Evolutionary conservation across 2,329 filamentous ascomycete species (phyloP).

Genomic region (Dothidotthia symphoricarpi): DNA sequence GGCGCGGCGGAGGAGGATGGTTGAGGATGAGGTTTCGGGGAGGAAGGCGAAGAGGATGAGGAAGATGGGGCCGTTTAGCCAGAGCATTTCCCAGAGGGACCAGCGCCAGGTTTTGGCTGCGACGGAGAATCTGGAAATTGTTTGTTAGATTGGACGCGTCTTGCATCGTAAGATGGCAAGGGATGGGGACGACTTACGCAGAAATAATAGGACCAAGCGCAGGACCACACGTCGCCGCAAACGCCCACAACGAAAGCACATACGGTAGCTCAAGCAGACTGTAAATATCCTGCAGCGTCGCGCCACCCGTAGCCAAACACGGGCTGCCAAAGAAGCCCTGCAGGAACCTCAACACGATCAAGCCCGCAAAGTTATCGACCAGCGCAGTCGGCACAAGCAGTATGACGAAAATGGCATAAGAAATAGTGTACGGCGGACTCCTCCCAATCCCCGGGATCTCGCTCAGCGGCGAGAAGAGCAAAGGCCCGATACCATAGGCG

Average conservation of each 20-base stretch:
- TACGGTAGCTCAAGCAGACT: constrained; percentile 47
- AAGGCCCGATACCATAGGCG: constrained; percentile 60
- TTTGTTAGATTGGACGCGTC: too few relatives aligned
- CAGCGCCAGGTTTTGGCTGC: constrained; percentile 74
- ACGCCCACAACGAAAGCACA: constrained; percentile 45
- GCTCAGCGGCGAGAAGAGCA: constrained; percentile 64
- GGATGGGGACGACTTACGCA: too few relatives aligned
- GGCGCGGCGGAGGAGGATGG: constrained; percentile 70
- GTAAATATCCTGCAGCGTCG: constrained; percentile 42
- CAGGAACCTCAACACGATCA: constrained; percentile 55
- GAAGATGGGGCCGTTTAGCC: constrained; percentile 70
- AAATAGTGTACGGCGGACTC: constrained; percentile 66
- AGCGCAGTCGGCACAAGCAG: constrained; percentile 64
- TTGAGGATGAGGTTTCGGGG: constrained; percentile 82
- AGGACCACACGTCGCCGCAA: constrained; percentile 59
- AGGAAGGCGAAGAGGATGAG: constrained; percentile 78
- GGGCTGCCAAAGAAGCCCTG: constrained; percentile 44
- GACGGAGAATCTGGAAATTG: constrained; percentile 70
- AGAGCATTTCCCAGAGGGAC: constrained; percentile 85
- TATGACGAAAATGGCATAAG: constrained; percentile 67
- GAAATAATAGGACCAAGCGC: constrained; percentile 59
- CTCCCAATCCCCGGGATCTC: constrained; percentile 67
- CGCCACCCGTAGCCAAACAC: constrained; percentile 41
- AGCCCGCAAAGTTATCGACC: constrained; percentile 60
- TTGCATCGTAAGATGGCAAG: too few relatives aligned